phyloP scores from a whole-genome alignment of 148 eudicot species.

The Arctostaphylos glauca region DNA sequence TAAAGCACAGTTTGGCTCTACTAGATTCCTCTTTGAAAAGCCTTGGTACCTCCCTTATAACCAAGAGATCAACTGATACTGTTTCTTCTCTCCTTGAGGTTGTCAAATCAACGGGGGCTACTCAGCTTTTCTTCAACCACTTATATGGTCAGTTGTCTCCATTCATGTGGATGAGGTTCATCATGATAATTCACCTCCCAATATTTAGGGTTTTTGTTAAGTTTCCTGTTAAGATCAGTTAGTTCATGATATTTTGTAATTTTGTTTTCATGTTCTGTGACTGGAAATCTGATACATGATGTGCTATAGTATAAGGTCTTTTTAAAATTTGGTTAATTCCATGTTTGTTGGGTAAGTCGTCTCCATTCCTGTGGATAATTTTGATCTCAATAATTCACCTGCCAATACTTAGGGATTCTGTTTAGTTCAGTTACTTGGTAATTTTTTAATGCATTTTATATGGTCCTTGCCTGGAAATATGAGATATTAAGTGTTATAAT shows the following conservation, averaged over 20 bases:
- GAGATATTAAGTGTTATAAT: too few relatives aligned
- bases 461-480: too few relatives aligned
- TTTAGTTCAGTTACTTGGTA: too few relatives aligned
- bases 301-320: not conserved
- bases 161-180: not conserved
- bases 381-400: too few relatives aligned
- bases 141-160: slow-evolving; percentile 59
- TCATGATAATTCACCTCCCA: slow-evolving; percentile 2
- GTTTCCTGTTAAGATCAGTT: not conserved
- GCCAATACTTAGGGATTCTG: too few relatives aligned
- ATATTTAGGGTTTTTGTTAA: not conserved
- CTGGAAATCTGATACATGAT: not conserved
- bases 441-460: too few relatives aligned
- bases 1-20: slow-evolving; percentile 75
- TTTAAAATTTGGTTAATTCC: not conserved
- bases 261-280: not conserved
- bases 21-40: slow-evolving; percentile 81
- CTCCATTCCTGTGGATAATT: too few relatives aligned
- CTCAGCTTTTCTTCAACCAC: slow-evolving; percentile 85
- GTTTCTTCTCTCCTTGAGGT: slow-evolving; percentile 76
- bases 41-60: slow-evolving; percentile 75
- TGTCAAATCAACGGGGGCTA: slow-evolving; percentile 76
- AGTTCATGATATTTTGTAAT: not conserved
- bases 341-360: too few relatives aligned
- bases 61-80: slow-evolving; percentile 83